These are phyloP conservation scores for Leptographium lundbergii DNA, from an alignment of 2,329 filamentous ascomycete species.

Conservation along the genomic window DNA sequence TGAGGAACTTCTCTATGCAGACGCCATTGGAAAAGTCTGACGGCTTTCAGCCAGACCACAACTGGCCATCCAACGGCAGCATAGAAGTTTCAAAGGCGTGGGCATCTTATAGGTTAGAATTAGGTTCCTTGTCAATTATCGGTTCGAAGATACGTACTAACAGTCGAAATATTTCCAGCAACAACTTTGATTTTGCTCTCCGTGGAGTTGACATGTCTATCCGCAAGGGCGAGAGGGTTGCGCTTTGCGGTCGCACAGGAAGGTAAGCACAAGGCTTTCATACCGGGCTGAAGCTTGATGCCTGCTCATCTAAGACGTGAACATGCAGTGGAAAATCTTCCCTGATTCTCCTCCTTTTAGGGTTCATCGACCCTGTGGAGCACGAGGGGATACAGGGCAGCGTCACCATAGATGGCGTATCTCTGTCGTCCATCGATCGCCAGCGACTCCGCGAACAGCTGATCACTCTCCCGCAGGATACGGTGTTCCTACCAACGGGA, in stretches of 20 bases:
- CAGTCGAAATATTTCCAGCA: not conserved
- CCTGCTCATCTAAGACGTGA: not conserved
- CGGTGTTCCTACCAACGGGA: slow-evolving; percentile 32
- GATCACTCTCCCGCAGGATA: slow-evolving; percentile 40
- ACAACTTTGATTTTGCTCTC: slow-evolving; percentile 14
- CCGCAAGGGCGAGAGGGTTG: slow-evolving; percentile 22
- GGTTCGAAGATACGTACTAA: no score
- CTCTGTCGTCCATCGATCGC: slow-evolving; percentile 26
- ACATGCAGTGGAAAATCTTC: slow-evolving; percentile 29
- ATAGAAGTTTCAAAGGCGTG: slow-evolving; percentile 15
- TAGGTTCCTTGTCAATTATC: no score
- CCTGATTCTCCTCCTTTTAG: slow-evolving; percentile 25
- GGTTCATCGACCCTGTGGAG: slow-evolving; percentile 27
- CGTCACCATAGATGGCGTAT: slow-evolving; percentile 30
- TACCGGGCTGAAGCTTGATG: not conserved
- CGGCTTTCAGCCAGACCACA: no score
- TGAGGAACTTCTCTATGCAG: slow-evolving; percentile 18
- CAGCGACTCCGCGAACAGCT: slow-evolving; percentile 30
- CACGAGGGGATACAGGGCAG: no score
- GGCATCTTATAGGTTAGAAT: slow-evolving; percentile 15
- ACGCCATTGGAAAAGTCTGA: no score
- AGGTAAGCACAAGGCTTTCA: slow-evolving; percentile 13
- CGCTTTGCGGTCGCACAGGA: slow-evolving; percentile 31
- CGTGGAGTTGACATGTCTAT: slow-evolving; percentile 10
- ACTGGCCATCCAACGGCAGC: slow-evolving; percentile 9